These are phyloP conservation scores for Cardamine occulta DNA, from an alignment of 345 rosid species.

Conservation along the genomic window DNA sequence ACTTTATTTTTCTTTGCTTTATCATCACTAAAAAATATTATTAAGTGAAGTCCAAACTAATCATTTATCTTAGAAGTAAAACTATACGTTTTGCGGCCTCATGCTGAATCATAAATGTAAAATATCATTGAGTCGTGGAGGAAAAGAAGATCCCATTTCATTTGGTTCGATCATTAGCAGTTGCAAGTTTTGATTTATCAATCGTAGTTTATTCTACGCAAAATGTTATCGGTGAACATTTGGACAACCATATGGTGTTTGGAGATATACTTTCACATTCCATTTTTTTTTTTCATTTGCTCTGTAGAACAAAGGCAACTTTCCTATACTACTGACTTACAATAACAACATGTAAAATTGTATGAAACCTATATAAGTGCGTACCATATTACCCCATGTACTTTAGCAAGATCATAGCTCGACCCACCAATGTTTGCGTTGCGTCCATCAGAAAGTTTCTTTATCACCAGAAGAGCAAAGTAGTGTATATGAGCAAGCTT, in stretches of 20 bases:
- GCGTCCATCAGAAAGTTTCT: conserved; percentile 38
- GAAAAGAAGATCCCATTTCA: not conserved
- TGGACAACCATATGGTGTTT: not conserved
- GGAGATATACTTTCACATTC: conserved; percentile 18
- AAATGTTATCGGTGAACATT: not conserved
- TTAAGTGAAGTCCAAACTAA: not conserved
- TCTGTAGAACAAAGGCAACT: conserved; percentile 26
- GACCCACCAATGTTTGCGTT: conserved; percentile 18
- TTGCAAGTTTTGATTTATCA: conserved; percentile 11
- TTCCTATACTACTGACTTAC: conserved; percentile 23
- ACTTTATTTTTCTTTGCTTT: not conserved
- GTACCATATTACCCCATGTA: conserved; percentile 31
- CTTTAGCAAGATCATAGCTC: conserved; percentile 18
- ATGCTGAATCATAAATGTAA: not conserved
- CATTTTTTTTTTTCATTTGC: not conserved
- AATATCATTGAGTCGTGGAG: not conserved
- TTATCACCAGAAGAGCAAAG: conserved; percentile 22
- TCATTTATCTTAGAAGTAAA: not conserved
- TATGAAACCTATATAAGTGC: conserved; percentile 21
- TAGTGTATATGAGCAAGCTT: not conserved
- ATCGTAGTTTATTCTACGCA: not conserved
- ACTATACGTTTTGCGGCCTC: conserved; percentile 6
- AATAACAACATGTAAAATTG: conserved; percentile 19
- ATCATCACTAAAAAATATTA: not conserved
- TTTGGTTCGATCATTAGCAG: conserved; percentile 27